A percentile compares a stretch with the other conserved stretches of the same genome.
These are phyloP conservation scores for Irpex sp. DNA, from an alignment of 1,284 basidiomycete genomes.

Conservation along the genomic window DNA sequence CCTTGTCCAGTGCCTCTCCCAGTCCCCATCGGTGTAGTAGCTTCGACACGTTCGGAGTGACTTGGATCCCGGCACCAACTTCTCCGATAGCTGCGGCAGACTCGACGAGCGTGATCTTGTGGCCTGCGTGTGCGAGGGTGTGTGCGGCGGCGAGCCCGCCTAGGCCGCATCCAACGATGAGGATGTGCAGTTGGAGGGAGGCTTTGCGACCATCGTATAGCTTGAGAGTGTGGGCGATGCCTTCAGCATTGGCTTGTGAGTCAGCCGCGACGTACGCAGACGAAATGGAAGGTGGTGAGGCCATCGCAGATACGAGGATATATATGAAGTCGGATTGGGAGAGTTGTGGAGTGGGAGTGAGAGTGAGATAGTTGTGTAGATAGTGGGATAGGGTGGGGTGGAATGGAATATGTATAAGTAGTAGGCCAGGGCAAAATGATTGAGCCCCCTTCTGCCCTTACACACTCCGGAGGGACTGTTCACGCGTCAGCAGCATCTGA, in stretches of 20 bases:
- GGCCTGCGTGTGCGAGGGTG: conserved; percentile 41
- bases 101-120: conserved; percentile 43
- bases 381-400: neutral
- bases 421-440: conserved; percentile 1
- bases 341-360: neutral
- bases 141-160: conserved; percentile 45
- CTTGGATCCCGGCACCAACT: conserved; percentile 50
- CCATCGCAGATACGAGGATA: neutral
- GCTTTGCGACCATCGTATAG: conserved; percentile 30
- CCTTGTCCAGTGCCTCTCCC: conserved; percentile 29
- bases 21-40: conserved; percentile 42
- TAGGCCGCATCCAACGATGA: conserved; percentile 46
- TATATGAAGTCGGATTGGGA: no score
- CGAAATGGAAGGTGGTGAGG: neutral
- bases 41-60: conserved; percentile 42
- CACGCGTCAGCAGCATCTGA: neutral
- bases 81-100: conserved; percentile 39
- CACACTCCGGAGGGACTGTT: neutral
- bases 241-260: conserved; percentile 17
- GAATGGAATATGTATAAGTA: conserved; percentile 1
- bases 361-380: neutral
- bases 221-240: conserved; percentile 13
- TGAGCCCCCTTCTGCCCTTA: neutral
- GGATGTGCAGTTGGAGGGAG: conserved; percentile 34
- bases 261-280: conserved; percentile 12